A percentile compares a stretch with the other conserved stretches of the same genome.
Conservation (phyloP, 75 land plant genomes). For the Cupressus sempervirens region DNA sequence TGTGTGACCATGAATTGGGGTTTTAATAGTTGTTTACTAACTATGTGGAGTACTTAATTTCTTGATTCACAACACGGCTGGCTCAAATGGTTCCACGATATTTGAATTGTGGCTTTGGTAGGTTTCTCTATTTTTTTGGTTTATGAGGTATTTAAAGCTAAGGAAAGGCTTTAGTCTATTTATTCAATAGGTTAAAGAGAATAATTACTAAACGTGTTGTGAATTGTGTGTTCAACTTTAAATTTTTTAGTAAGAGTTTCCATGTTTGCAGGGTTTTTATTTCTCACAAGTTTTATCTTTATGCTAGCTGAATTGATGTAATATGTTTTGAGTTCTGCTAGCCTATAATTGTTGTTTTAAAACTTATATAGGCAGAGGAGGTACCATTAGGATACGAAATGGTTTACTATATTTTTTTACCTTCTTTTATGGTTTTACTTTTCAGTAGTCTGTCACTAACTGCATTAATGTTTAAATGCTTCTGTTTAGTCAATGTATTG, state of each 20-base stretch:
- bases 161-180: not conserved
- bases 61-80: not conserved
- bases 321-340: not conserved
- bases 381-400: not conserved
- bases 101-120: not conserved
- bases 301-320: not conserved
- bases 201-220: no score
- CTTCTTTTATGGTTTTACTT: no score
- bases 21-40: not conserved
- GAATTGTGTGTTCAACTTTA: not conserved
- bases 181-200: not conserved
- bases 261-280: no score
- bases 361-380: not conserved
- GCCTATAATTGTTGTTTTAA: not conserved
- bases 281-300: no score
- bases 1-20: not conserved
- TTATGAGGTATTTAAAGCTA: not conserved
- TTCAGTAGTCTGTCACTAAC: no score
- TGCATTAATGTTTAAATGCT: no score
- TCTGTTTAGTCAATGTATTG: no score
- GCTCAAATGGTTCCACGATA: not conserved
- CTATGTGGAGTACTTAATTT: no score
- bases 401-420: no score
- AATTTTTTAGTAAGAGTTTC: no score
- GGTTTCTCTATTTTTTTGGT: not conserved